Base-by-base conservation (phyloP, 306 rosid genomes). In the Lathyrus tuberosus region DNA sequence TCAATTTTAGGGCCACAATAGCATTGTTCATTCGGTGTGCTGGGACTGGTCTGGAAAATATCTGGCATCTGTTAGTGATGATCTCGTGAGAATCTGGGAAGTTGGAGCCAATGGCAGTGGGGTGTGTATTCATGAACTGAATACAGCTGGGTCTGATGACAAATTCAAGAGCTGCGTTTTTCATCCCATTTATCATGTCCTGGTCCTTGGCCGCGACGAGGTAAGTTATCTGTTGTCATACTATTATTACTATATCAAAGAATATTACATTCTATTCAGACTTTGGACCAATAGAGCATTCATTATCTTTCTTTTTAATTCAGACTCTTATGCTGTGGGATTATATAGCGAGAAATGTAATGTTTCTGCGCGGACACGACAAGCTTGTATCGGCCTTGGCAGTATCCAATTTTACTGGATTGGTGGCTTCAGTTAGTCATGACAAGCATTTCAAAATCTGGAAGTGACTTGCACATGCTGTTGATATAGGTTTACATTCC, bases 371-470 rank as follows among this genome's bases (percentile, higher is more conserved):
- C 33, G 96, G 93, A 8, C 97, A 88, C 30, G 95, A 85, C 52
- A 72, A 86, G 35, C 77, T 74, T 43, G 83, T 90, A 22, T 79
- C 97, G 22, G 76, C 90, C 13, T 65, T 90, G 85, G 93, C 96
- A 12, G 89, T 72, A 7, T 86, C 96, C 17, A 73, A 46, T 28
- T 80, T 52, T 59, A 59, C 79, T 13, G 89, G 90, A 28, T 30
- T 91, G 78, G 75, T 91, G 63, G 97, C 96, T 75, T 87, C 97
- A 18, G 82, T 86, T 17, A 87, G 96, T 76, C 89, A 86, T 44
- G 96, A 88, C 77, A 79, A 74, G 62, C 65, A 67, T 15, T 83
- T 90, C 80, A 93, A 85, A 80, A 65, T 93, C 38, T 93, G 98
- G 98, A 87, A 86, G 79, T 89, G 86, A 54, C 62, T 24, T 54